Conservation (phyloP, 257 asterid species). For the Eucommia ulmoides region DNA sequence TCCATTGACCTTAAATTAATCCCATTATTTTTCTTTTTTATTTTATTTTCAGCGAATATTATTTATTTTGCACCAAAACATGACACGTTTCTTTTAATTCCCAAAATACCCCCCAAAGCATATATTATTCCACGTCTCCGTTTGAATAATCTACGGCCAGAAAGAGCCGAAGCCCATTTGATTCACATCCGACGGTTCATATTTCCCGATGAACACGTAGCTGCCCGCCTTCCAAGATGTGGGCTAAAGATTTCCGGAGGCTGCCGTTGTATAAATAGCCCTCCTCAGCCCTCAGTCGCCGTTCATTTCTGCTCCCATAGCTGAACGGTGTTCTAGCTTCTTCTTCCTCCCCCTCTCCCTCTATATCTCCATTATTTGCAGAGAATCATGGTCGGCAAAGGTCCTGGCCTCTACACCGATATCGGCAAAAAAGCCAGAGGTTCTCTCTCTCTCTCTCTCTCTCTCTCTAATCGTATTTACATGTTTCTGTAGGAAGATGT, state of each 20-base stretch:
- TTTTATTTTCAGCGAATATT: too few relatives aligned
- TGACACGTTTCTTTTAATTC: too few relatives aligned
- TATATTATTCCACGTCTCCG: too few relatives aligned
- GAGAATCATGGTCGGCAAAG: constrained; percentile 33
- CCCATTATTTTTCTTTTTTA: too few relatives aligned
- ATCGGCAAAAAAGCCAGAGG: constrained; percentile 43
- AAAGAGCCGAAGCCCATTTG: not conserved
- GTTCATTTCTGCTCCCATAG: not conserved
- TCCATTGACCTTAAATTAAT: too few relatives aligned
- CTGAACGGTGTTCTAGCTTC: too few relatives aligned
- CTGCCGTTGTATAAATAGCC: not conserved
- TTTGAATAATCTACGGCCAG: not conserved
- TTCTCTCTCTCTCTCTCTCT: constrained; percentile 2
- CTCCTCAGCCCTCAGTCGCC: not conserved
- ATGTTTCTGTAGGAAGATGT: not conserved
- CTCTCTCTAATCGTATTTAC: not conserved
- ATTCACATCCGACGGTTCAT: not conserved
- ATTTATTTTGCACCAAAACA: too few relatives aligned
- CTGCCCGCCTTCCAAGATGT: not conserved
- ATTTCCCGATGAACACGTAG: not conserved
- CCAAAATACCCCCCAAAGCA: too few relatives aligned
- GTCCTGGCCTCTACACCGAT: constrained; percentile 44
- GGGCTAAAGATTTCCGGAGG: not conserved
- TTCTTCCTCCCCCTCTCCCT: not conserved
- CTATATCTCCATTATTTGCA: not conserved